These are phyloP conservation scores for Maudiozyma bulderi DNA, from an alignment of 805 yeast species.

Conservation along the genomic window DNA sequence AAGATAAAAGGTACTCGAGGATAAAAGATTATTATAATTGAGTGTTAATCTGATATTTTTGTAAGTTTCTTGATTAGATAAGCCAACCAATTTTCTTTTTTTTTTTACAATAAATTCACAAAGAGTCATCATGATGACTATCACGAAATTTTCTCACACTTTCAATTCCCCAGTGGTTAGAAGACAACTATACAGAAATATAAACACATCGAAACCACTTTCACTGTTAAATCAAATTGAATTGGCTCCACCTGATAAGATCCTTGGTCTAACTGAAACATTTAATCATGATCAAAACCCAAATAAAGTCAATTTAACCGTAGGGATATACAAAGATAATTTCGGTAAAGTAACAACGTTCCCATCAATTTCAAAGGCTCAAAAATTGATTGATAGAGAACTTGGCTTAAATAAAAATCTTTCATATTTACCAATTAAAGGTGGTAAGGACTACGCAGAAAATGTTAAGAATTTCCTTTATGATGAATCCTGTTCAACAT, in stretches of 20 bases:
- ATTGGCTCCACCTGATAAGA: slow-evolving; percentile 5
- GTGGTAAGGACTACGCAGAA: slow-evolving; percentile 56
- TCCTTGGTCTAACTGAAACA: slow-evolving; percentile 63
- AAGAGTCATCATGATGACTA: too few species aligned
- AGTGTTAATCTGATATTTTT: too few species aligned
- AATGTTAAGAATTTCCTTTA: slow-evolving; percentile 64
- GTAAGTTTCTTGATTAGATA: too few species aligned
- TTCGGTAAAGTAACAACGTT: slow-evolving; percentile 44
- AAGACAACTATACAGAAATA: neutral
- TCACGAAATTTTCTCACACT: neutral
- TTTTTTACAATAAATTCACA: too few species aligned
- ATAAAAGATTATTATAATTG: too few species aligned
- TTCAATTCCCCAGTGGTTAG: neutral
- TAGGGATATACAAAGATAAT: slow-evolving; percentile 78
- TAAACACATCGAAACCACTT: neutral
- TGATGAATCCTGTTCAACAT: slow-evolving; percentile 42
- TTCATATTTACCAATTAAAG: slow-evolving; percentile 54
- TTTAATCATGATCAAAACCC: slow-evolving; percentile 57
- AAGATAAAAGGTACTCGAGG: too few species aligned
- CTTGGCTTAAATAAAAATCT: slow-evolving; percentile 57
- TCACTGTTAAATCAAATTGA: slow-evolving; percentile 2
- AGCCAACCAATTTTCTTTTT: too few species aligned
- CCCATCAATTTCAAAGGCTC: slow-evolving; percentile 25
- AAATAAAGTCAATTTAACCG: slow-evolving; percentile 41
- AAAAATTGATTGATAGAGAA: slow-evolving; percentile 29